phyloP scores from a whole-genome alignment of 441 rosid genomes.

The Cnidoscolus chayamansa region DNA sequence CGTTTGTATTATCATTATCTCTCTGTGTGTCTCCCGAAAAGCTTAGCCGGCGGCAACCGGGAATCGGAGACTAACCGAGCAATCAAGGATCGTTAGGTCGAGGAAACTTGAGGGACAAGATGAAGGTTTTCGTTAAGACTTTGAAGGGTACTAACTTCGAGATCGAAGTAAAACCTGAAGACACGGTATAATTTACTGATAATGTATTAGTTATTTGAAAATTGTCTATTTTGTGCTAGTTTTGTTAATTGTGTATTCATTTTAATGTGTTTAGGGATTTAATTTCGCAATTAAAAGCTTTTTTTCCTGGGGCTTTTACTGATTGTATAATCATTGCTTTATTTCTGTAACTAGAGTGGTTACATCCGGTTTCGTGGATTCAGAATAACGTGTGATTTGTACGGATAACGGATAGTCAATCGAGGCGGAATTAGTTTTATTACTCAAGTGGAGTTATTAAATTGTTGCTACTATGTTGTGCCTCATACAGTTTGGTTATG shows the following conservation, averaged over 20 bases:
- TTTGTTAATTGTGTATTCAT: not conserved
- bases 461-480: not conserved
- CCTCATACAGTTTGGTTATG: not conserved
- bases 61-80: slow-evolving; percentile 8
- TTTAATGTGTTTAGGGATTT: not conserved
- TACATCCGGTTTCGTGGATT: not conserved
- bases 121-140: slow-evolving; percentile 74
- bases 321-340: not conserved
- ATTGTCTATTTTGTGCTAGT: not conserved
- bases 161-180: slow-evolving; percentile 66
- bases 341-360: not conserved
- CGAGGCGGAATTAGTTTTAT: not conserved
- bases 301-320: not conserved
- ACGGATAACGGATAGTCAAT: not conserved
- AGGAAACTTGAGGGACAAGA: slow-evolving; percentile 21
- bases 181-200: slow-evolving; percentile 38
- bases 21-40: not conserved
- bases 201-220: not conserved
- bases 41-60: slow-evolving; percentile 13
- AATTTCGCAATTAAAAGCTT: not conserved
- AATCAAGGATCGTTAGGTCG: slow-evolving; percentile 2
- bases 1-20: not conserved
- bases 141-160: slow-evolving; percentile 75
- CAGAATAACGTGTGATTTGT: not conserved
- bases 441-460: not conserved